Evolutionary conservation across 163 green algal species (phyloP).

Genomic region (Chloromonas sp.): DNA sequence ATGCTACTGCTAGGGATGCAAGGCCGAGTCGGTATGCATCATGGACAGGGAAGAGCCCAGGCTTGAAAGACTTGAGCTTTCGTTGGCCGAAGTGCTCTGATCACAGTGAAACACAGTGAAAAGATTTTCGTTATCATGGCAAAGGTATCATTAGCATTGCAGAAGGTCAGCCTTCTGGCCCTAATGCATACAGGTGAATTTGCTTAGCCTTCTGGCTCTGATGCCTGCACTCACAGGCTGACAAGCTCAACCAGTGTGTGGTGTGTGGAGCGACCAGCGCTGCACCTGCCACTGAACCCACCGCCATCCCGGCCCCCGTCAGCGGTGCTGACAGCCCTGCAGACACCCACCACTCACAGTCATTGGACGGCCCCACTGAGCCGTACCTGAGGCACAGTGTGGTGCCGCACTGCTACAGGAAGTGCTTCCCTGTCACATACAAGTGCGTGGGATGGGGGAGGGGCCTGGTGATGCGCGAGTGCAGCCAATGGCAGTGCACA

Average conservation of each 20-base stretch:
- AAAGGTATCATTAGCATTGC: background rate
- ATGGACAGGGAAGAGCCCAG: no score
- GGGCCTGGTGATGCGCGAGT: background rate
- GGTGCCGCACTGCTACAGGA: slow-evolving; percentile 54
- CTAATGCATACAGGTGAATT: background rate
- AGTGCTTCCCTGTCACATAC: slow-evolving; percentile 41
- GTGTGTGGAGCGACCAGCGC: slow-evolving; percentile 15
- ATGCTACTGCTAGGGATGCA: no score
- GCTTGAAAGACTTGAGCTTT: no score
- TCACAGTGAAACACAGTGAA: no score
- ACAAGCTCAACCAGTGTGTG: slow-evolving; percentile 31
- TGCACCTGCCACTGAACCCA: background rate
- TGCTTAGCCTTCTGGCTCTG: background rate
- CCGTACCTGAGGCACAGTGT: slow-evolving; percentile 33
- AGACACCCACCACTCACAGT: background rate
- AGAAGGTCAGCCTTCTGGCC: background rate
- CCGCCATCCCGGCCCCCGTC: background rate
- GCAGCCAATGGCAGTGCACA: background rate
- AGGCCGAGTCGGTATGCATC: no score
- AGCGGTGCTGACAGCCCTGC: background rate
- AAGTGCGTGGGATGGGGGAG: background rate
- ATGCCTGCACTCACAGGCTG: slow-evolving; percentile 4
- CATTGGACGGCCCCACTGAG: background rate
- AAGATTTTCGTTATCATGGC: background rate
- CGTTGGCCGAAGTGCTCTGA: no score